Conservation (phyloP, 148 eudicot species). For the Spergularia bocconei region DNA sequence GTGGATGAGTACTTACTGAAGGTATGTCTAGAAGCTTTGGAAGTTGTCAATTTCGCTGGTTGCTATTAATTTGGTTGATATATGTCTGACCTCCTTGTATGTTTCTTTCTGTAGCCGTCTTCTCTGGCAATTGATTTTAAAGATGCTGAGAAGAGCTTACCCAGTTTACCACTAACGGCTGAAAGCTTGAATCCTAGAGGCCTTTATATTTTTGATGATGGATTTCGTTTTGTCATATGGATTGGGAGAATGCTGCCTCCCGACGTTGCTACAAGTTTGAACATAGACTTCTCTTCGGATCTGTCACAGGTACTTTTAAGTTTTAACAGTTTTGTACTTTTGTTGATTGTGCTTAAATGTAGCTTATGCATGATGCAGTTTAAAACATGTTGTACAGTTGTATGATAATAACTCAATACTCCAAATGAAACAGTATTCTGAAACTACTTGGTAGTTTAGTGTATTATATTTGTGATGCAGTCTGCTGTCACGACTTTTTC, state of each 20-base stretch:
- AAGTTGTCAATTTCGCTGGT: not conserved
- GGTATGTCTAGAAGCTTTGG: constrained; percentile 37
- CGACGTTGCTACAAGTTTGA: constrained; percentile 64
- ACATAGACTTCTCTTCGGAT: constrained; percentile 66
- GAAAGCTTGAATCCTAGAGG: constrained; percentile 93
- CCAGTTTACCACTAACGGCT: constrained; percentile 69
- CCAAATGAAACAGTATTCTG: too few species aligned
- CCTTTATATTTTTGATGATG: constrained; percentile 85
- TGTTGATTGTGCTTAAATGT: constrained; percentile 5
- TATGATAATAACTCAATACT: too few species aligned
- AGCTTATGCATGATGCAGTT: not conserved
- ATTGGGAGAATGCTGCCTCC: constrained; percentile 86
- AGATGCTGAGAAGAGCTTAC: constrained; percentile 47
- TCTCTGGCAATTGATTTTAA: constrained; percentile 41
- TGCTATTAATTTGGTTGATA: constrained; percentile 19
- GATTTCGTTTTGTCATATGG: constrained; percentile 93
- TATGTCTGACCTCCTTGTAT: not conserved
- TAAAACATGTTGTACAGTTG: too few species aligned
- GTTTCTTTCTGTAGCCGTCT: constrained; percentile 40
- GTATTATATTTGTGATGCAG: too few species aligned
- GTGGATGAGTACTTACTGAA: constrained; percentile 68
- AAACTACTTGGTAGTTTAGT: too few species aligned
- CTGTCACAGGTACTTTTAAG: constrained; percentile 66
- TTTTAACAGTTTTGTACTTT: not conserved
- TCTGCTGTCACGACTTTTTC: too few species aligned